These are phyloP conservation scores for Auriscalpium vulgare DNA, from an alignment of 768 basidiomycete genomes.

Conservation along the genomic window DNA sequence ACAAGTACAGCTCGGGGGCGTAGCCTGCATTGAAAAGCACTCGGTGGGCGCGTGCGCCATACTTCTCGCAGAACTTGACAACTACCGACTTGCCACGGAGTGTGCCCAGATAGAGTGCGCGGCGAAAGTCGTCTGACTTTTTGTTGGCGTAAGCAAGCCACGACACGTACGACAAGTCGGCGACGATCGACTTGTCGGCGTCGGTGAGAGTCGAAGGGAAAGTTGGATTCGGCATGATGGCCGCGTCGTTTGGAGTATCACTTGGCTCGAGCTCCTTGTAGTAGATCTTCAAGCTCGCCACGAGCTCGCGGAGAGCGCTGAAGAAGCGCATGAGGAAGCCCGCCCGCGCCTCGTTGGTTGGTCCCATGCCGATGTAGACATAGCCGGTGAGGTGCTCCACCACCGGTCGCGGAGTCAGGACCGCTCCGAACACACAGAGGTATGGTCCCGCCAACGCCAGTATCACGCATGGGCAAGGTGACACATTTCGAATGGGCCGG, in stretches of 20 bases:
- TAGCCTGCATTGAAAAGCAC: slow-evolving; percentile 2
- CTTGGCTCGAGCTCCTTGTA: not conserved
- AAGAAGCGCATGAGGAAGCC: not conserved
- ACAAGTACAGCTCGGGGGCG: slow-evolving; percentile 8
- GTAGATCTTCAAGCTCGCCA: not conserved
- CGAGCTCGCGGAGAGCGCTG: not conserved
- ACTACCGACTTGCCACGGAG: not conserved
- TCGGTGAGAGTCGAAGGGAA: not conserved
- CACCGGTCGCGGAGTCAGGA: slow-evolving; percentile 6
- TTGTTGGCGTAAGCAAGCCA: not conserved
- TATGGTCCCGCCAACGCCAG: slow-evolving; percentile 9
- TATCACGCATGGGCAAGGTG: slow-evolving; percentile 12
- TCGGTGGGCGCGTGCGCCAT: slow-evolving; percentile 4
- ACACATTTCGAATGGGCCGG: not conserved
- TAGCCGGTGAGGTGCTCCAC: slow-evolving; percentile 11
- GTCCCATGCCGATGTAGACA: not conserved
- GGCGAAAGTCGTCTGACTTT: not conserved
- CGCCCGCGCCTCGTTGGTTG: not conserved
- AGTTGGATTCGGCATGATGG: not conserved
- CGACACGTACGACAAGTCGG: not conserved
- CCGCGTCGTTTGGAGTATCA: not conserved
- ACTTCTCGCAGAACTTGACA: slow-evolving; percentile 10
- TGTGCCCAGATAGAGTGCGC: not conserved
- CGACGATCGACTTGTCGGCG: not conserved
- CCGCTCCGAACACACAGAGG: slow-evolving; percentile 7